Evolutionary conservation across 352 stramenopile genomes (phyloP).

Genomic region (Globisporangium emineosum): DNA sequence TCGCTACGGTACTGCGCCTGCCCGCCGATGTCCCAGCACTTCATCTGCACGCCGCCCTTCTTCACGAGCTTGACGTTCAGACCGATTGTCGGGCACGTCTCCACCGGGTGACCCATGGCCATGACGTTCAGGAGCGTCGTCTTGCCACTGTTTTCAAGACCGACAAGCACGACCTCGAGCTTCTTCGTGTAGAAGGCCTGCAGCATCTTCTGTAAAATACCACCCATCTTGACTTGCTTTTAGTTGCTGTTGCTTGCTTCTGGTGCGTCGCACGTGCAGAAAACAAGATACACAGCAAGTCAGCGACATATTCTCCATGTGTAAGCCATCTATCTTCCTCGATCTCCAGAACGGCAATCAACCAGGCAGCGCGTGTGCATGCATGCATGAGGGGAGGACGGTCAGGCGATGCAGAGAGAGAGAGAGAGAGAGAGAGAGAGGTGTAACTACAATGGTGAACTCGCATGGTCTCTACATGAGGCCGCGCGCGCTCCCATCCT

Average conservation of each 20-base stretch:
- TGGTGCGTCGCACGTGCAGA: not conserved
- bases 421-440: not conserved
- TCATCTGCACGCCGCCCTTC: conserved; percentile 96
- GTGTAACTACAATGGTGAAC: not conserved
- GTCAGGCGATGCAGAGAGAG: not conserved
- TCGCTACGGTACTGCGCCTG: conserved; percentile 96
- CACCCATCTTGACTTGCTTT: conserved; percentile 72
- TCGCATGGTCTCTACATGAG: not conserved
- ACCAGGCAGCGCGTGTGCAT: not conserved
- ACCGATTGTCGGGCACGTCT: conserved; percentile 97
- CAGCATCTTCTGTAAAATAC: conserved; percentile 93
- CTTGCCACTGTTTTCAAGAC: conserved; percentile 96
- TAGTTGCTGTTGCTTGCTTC: not conserved
- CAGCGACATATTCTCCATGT: not conserved
- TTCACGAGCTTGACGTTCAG: conserved; percentile 97
- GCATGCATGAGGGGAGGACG: not conserved
- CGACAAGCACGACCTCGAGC: conserved; percentile 95
- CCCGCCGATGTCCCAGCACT: conserved; percentile 98
- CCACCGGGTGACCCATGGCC: conserved; percentile 93
- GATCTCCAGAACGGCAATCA: not conserved
- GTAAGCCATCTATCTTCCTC: not conserved
- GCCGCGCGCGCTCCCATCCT: not conserved
- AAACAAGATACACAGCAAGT: not conserved
- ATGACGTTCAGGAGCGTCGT: conserved; percentile 96
- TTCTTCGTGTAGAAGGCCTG: conserved; percentile 98